Base-by-base conservation (phyloP, 768 basidiomycete genomes). In the Megacollybia marginata region DNA sequence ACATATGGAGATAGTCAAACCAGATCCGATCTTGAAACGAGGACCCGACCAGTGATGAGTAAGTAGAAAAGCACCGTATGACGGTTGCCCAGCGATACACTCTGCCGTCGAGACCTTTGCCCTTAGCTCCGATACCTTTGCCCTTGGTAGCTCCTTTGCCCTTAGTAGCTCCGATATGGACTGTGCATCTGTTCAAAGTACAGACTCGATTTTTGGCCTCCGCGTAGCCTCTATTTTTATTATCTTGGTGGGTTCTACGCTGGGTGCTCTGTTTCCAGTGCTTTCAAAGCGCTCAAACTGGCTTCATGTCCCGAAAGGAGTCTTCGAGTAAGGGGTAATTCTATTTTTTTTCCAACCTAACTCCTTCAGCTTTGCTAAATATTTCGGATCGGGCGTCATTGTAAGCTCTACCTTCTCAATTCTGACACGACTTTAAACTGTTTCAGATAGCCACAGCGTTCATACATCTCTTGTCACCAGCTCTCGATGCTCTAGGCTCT, bases 311-410 rank as follows among this genome's bases (percentile, higher is more conserved):
- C 87, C 87, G 11, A 75, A 73, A 44, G 50, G 61, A 34, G 64
- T 84, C 2, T 92, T 88, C 52, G 83, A 93, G 88, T 89, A 48
- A 28, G 23, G 23, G 28, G 85, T 66, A 2, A 2, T 12, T 9
- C 28, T 42, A 40, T 36, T 44, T 42, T 34, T 31, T 20, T 47
- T 34, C 33, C 42, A 12, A 47, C 36, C 5, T 42, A 48, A 18
- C 18, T 11, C n/a, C 23, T 23, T 18, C 51, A 87, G 85, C 47
- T 89, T 92, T 62, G 84, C 88, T 31, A 92, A 91, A 65, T 92
- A 85, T 63, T 92, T 94, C 65, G 91, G 91, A 31, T 91, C 88
- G 11, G 91, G 91, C 20, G 86, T 90, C 47, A 90, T 90, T 57
- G 87, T 88, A 49, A 58, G 83, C 68, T 13, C 44, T 31, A 47